Evolutionary conservation across 148 eudicot genomes (phyloP).

Genomic region (Rhododendron ferrugineum): DNA sequence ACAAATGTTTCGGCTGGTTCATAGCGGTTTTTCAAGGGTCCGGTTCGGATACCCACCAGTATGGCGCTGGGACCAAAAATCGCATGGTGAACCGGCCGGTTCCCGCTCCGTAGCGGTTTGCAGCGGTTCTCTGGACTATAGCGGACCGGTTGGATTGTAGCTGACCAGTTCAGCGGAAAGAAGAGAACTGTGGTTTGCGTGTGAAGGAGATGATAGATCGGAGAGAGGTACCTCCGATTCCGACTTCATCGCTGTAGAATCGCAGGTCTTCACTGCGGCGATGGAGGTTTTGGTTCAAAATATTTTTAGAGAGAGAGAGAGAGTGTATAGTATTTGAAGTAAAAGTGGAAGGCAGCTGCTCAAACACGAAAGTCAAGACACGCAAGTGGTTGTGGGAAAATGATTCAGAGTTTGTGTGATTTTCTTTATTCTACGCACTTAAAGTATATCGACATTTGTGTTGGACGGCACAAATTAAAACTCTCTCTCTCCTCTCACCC

Average conservation of each 20-base stretch:
- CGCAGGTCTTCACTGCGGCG: too few relatives aligned
- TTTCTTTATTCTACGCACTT: neutral
- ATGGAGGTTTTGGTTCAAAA: too few relatives aligned
- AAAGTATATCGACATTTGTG: neutral
- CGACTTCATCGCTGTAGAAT: too few relatives aligned
- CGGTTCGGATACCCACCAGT: neutral
- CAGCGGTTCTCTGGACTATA: neutral
- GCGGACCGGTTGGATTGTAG: neutral
- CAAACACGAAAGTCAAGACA: neutral
- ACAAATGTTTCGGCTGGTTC: neutral
- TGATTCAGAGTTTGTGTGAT: neutral
- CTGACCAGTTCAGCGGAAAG: neutral
- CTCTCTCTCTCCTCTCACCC: too few relatives aligned
- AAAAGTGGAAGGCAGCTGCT: neutral
- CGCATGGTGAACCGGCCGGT: neutral
- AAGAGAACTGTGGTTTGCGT: neutral
- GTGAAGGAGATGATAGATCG: neutral
- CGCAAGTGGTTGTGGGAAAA: neutral
- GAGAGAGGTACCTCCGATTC: neutral
- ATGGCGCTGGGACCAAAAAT: neutral
- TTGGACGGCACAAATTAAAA: too few relatives aligned
- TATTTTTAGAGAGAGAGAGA: neutral
- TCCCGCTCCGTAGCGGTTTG: neutral
- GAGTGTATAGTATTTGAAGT: neutral
- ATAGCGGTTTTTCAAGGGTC: neutral